Evolutionary conservation across 2,329 filamentous ascomycete genomes (phyloP).

Genomic region (Onygenales sp.): DNA sequence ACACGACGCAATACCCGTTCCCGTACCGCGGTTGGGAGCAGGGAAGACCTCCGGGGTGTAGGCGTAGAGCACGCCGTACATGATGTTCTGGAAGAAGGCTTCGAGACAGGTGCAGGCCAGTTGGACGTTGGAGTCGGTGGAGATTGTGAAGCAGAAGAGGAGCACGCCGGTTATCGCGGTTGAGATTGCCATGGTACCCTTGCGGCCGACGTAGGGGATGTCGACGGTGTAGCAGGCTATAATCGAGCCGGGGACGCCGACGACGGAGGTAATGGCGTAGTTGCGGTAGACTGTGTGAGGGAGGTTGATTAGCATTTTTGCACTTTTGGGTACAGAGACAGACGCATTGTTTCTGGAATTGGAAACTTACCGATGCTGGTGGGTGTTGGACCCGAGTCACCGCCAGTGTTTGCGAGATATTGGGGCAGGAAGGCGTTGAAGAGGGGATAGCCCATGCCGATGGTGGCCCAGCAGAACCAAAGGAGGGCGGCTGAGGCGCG

Average conservation of each 20-base stretch:
- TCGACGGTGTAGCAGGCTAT: conserved; percentile 66
- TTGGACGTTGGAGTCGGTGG: conserved; percentile 39
- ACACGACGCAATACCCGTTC: conserved; percentile 39
- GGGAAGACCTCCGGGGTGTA: conserved; percentile 53
- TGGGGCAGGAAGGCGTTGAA: conserved; percentile 90
- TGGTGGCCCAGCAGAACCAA: conserved; percentile 74
- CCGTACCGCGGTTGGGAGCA: conserved; percentile 45
- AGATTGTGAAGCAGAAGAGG: conserved; percentile 47
- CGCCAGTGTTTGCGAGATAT: conserved; percentile 57
- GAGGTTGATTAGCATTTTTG: conserved; percentile 5
- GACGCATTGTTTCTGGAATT: neutral
- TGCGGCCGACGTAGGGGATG: conserved; percentile 52
- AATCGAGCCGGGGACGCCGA: conserved; percentile 67
- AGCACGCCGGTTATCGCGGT: conserved; percentile 45
- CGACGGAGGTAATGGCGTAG: conserved; percentile 69
- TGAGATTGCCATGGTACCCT: conserved; percentile 46
- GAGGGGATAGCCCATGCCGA: conserved; percentile 78
- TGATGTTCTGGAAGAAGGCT: conserved; percentile 48
- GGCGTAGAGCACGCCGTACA: conserved; percentile 49
- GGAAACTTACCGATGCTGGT: conserved; percentile 22
- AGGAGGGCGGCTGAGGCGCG: conserved; percentile 35
- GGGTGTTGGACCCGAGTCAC: conserved; percentile 24
- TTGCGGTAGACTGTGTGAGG: conserved; percentile 56
- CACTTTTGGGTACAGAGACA: neutral
- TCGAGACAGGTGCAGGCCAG: conserved; percentile 45